Evolutionary conservation across 2,329 filamentous ascomycete species (phyloP), one percentile per base, ranked within the genome.

Genomic region (Ceratocystis albifundus): DNA sequence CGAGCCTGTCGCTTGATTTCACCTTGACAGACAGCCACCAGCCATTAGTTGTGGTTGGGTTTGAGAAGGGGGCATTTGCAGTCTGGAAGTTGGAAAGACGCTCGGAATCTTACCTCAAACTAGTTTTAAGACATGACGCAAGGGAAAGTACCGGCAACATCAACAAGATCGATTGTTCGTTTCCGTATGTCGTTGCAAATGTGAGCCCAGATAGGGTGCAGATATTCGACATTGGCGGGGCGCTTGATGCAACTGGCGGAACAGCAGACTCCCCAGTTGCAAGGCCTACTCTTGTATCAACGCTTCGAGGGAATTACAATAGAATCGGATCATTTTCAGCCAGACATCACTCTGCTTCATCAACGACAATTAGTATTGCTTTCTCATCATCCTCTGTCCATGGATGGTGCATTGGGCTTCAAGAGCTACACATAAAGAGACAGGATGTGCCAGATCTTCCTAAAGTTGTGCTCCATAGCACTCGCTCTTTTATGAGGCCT

Each of bases 331-430:
- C 53, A 6, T 25, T 59, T 59, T 36, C 28, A 12, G 36, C 30
- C 2, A 12, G 53, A 32, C 53, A 59, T 7, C 53, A 80, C 30
- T 84, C 84, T 15, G 74, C 82, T 0, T 77, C 78, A 2, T 83
- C 82, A 10, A 83, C 90, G 20, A 82, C 90, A n/a, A 88, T 90
- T 1, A 91, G 89, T 0, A 88, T 96, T 68, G 92, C 90, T 0
- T 96, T 96, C 74, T 89, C 89, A 0, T 85, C 95, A 70, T 86
- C 88, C 17, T 88, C 88, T 1, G 80, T 87, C 2, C 85, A 85
- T 55, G 91, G 91, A 32, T 96, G 92, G 89, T 91, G 88, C 6
- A 82, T 96, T 17, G 92, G 91, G 1, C 84, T 97, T n/a, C 93
- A 97, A 74, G 93, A 96, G 74, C 78, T 96, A 55, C 85, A 88